Base-by-base conservation (phyloP, 306 rosid genomes). In the Casuarina glauca region DNA sequence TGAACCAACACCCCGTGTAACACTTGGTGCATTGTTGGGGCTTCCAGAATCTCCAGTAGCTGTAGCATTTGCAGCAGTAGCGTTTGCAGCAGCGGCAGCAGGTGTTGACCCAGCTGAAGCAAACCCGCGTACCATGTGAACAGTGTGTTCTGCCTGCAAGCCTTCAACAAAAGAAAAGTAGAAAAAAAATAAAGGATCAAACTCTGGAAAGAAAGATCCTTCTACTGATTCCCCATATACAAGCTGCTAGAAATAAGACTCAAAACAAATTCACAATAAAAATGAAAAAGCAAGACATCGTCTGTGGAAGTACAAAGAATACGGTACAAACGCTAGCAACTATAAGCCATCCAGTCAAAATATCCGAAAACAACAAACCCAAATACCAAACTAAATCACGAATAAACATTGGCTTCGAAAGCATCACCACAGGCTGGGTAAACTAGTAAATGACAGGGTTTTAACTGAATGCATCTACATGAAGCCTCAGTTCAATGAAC, bases 71-170 rank as follows among this genome's bases (percentile, higher is more conserved):
- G 32, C 32, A 76, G 83, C 43, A 9, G 85, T 54, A 19, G 62
- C 36, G 6, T 20, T 55, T 17, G 49, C 71, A 42, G 88, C 58
- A 20, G 26, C 32, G 0, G 32, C 32, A 75, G 84, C 39, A 12
- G 87, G 73, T 38, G 87, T 36, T 36, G 89, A 46, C 0, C 84
- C 69, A 81, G 90, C 74, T 42, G 87, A 81, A 17, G 87, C 67
- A 81, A 87, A 86, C 58, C 87, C 87, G 32, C 90, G 87, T 42
- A 89, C 90, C 93, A 89, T 74, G 78, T 89, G 93, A 69, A 89
- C 79, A 20, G 93, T 87, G 54, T 89, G 93, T 82, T 89, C 90
- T 50, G 84, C 78, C 69, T 82, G 80, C 80, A 86, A 76, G 54
- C 89, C 93, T 89, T 70, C 55, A 74, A 75, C 42, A 79, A 66